phyloP scores from a whole-genome alignment of 2,329 filamentous ascomycete genomes.

The Berkeleyomyces basicola region DNA sequence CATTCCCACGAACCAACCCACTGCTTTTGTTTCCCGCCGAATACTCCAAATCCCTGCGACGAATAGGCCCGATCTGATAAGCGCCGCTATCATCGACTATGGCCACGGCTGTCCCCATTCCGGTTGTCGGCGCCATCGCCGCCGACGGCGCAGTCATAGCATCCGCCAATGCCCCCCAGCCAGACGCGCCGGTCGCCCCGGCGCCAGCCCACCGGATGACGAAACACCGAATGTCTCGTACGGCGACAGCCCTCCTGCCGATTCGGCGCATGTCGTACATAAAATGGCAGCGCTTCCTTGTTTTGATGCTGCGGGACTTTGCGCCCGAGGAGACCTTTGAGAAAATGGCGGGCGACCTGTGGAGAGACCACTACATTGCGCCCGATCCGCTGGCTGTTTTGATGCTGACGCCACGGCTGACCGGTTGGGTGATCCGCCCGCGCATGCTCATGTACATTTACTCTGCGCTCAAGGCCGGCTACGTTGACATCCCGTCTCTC shows the following conservation, averaged over 20 bases:
- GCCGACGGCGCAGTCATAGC: neutral
- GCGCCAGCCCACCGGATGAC: neutral
- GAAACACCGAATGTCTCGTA: neutral
- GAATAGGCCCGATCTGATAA: too few species aligned
- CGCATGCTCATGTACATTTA: constrained; percentile 43
- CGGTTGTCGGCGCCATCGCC: neutral
- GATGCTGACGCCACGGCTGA: constrained; percentile 36
- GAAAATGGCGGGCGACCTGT: neutral
- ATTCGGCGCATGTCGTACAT: constrained; percentile 9
- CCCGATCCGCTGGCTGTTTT: constrained; percentile 37
- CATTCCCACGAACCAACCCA: too few species aligned
- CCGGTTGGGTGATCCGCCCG: constrained; percentile 38
- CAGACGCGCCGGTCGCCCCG: neutral
- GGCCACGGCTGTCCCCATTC: constrained; percentile 1
- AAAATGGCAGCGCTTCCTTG: constrained; percentile 5
- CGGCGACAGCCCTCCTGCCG: constrained; percentile 3
- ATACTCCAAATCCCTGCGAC: too few species aligned
- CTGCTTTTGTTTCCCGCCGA: too few species aligned
- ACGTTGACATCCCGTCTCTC: constrained; percentile 38
- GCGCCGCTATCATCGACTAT: neutral
- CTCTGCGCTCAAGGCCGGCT: constrained; percentile 32
- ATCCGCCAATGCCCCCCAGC: neutral
- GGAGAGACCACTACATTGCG: constrained; percentile 32
- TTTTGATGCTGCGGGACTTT: neutral
- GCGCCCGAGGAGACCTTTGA: constrained; percentile 2